phyloP scores from a whole-genome alignment of 257 asterid genomes.

The Fraxinus anomala region DNA sequence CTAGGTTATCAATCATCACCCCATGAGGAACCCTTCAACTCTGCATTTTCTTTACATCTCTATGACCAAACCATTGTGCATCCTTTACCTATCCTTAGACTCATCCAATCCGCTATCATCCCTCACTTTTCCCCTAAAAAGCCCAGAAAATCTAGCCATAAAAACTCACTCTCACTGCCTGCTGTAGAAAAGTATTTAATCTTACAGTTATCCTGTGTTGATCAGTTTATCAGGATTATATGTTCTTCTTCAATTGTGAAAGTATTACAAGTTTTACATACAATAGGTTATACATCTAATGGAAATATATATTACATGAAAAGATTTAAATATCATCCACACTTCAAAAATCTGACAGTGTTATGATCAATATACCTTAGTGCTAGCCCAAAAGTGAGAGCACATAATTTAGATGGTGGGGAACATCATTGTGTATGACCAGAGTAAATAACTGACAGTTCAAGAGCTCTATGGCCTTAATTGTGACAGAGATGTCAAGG shows the following conservation, averaged over 20 bases:
- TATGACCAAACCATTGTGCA: not conserved
- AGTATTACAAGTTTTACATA: too few species aligned
- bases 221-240: not conserved
- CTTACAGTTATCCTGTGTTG: not conserved
- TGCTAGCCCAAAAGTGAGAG: not conserved
- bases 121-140: not conserved
- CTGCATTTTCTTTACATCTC: not conserved
- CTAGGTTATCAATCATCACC: not conserved
- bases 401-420: not conserved
- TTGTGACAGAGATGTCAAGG: not conserved
- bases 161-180: not conserved
- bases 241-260: not conserved
- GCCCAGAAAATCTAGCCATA: not conserved
- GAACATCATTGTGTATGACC: too few species aligned
- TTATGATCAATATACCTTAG: too few species aligned
- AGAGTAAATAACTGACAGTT: too few species aligned
- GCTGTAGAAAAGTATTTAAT: not conserved
- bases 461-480: too few species aligned
- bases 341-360: not conserved
- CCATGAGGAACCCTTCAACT: not conserved
- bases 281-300: not conserved
- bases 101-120: not conserved
- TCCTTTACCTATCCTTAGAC: not conserved
- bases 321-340: not conserved
- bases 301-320: not conserved